Evolutionary conservation across 2,329 filamentous ascomycete species (phyloP).

Genomic region (Periconia sp.): DNA sequence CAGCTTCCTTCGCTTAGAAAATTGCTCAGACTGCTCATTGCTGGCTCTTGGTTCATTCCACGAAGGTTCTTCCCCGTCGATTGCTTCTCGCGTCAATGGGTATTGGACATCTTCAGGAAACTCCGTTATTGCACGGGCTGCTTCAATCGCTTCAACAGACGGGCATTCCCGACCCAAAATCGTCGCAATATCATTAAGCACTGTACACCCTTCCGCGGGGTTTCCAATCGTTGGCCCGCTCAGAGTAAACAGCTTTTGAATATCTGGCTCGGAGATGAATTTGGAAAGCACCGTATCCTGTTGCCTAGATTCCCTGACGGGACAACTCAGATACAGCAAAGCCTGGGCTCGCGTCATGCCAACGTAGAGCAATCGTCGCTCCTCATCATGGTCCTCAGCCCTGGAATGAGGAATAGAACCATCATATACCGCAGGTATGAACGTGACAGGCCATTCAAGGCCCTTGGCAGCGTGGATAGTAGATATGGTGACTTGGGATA

Average conservation of each 20-base stretch:
- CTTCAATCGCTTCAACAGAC: conserved; percentile 40
- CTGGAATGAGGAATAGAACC: conserved; percentile 89
- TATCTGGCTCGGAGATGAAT: conserved; percentile 65
- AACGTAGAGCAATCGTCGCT: conserved; percentile 86
- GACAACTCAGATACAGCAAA: conserved; percentile 82
- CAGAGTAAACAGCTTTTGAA: conserved; percentile 56
- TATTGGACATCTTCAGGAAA: conserved; percentile 39
- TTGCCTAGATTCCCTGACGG: conserved; percentile 64
- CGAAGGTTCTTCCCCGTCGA: conserved; percentile 28
- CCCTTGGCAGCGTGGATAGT: conserved; percentile 97
- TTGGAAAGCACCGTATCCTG: conserved; percentile 68
- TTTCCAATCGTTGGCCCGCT: conserved; percentile 72
- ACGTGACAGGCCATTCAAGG: conserved; percentile 93
- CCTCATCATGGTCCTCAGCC: conserved; percentile 83
- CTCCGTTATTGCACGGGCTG: conserved; percentile 26
- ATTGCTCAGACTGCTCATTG: conserved; percentile 8
- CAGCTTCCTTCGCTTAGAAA: conserved; percentile 31
- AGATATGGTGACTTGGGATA: conserved; percentile 78
- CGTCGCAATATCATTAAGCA: conserved; percentile 67
- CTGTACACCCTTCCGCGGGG: conserved; percentile 65
- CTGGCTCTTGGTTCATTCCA: conserved; percentile 13
- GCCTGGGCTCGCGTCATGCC: conserved; percentile 94
- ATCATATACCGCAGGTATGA: conserved; percentile 85
- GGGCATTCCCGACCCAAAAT: conserved; percentile 70
- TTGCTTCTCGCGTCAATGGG: conserved; percentile 38